Conservation (phyloP, 129 eudicot species). For the Daucus carota region DH1_v3.0 NC_030386.2:37854001-37854500, state of each 20-base stretch:
- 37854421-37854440: conserved; percentile 92
- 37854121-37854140: conserved; percentile 88
- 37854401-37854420: conserved; percentile 80
- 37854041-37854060: not conserved
- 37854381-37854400: conserved; percentile 11
- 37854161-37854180: conserved; percentile 70
- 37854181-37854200: conserved; percentile 69
- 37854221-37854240: conserved; percentile 23
- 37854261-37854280: conserved; percentile 16
- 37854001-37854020: not conserved
- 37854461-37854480: conserved; percentile 67
- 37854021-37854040: not conserved
- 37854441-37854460: conserved; percentile 57
- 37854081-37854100: conserved; percentile 84
- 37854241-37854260: conserved; percentile 18
- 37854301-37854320: conserved; percentile 75
- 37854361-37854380: not conserved
- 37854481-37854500: conserved; percentile 81
- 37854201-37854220: conserved; percentile 58
- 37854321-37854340: conserved; percentile 12
- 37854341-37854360: not conserved
- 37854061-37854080: not conserved
- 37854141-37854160: conserved; percentile 83
- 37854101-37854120: conserved; percentile 57
- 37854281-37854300: conserved; percentile 52